Base-by-base conservation (phyloP, 2,329 filamentous ascomycete species). In the Nemania sp. region DNA sequence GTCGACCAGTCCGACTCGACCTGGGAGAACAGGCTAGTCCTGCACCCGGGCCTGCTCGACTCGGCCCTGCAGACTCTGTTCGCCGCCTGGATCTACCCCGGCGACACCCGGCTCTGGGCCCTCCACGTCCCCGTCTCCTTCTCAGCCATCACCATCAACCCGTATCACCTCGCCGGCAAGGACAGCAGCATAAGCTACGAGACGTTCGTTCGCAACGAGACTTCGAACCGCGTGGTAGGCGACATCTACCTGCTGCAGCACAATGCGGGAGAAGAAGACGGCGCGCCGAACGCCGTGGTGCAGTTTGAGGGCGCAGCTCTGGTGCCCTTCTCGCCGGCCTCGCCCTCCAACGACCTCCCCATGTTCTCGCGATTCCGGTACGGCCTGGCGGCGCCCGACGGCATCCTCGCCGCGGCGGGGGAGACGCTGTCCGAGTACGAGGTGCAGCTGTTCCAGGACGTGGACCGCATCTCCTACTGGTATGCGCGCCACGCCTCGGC, bases 11-110 rank as follows among this genome's bases (percentile, higher is more conserved):
- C 51, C 1, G 59, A 52, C 2, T 54, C 59, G 5, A 12, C 39
- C 7, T 53, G 47, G 45, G n/a, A 49, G 17, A 35, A 54, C 17
- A 12, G 47, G 29, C 5, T 60, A 12, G 32, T 54, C 1, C 18
- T 66, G 1, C 65, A 66, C n/a, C 65, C 62, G 2, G 60, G 54
- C 9, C 43, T 51, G 35, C 57, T 66, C 10, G 66, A 68, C 32
- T 48, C 61, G 11, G 62, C 60, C 11, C 54, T 68, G 18, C 64
- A 68, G 48, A 46, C 52, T 11, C 39, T 56, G 11, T 65, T 66
- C 37, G 60, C 55, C 18, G 62, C 66, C 1, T 51, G 54, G 3
- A 39, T 54, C 39, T 57, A 45, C 10, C 64, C 65, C 18, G 59
- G 58, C 2, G 64, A 67, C 32, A 53, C 45, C 15, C 48, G 40